phyloP scores from a whole-genome alignment of 2,329 filamentous ascomycete species.

The Phialophora macrospora region DNA sequence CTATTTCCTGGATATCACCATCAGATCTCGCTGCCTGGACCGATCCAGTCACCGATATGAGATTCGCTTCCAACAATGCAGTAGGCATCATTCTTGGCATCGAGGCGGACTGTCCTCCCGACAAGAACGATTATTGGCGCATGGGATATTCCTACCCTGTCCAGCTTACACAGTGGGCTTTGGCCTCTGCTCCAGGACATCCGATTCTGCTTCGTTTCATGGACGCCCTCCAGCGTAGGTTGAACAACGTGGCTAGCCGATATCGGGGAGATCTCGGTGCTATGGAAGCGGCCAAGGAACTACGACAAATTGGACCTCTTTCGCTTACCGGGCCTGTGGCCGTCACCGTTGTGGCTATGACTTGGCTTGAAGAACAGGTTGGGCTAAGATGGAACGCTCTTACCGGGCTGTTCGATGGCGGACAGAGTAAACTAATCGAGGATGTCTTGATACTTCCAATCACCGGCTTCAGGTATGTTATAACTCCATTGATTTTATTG shows the following conservation, averaged over 20 bases:
- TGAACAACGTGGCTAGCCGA: constrained; percentile 26
- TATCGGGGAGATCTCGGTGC: constrained; percentile 20
- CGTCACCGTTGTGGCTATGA: constrained; percentile 40
- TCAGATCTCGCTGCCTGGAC: constrained; percentile 41
- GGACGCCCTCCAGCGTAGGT: constrained; percentile 32
- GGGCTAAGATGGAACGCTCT: constrained; percentile 44
- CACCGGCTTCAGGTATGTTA: constrained; percentile 44
- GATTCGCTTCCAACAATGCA: constrained; percentile 36
- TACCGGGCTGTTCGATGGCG: constrained; percentile 42
- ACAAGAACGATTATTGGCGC: constrained; percentile 43
- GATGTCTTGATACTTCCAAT: constrained; percentile 46
- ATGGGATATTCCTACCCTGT: constrained; percentile 44
- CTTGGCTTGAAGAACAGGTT: constrained; percentile 37
- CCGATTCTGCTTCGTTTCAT: constrained; percentile 42
- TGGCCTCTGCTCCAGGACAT: constrained; percentile 42
- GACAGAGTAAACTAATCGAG: constrained; percentile 41
- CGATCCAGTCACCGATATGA: constrained; percentile 38
- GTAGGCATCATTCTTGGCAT: constrained; percentile 43
- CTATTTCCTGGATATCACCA: constrained; percentile 40
- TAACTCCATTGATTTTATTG: not conserved
- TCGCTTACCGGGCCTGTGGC: constrained; percentile 43
- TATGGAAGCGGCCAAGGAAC: constrained; percentile 24
- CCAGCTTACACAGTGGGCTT: constrained; percentile 45
- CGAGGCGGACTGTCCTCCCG: constrained; percentile 42
- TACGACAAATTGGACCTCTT: constrained; percentile 41